Evolutionary conservation across 805 yeast genomes (phyloP).

Genomic region (Hanseniaspora guilliermondii): DNA sequence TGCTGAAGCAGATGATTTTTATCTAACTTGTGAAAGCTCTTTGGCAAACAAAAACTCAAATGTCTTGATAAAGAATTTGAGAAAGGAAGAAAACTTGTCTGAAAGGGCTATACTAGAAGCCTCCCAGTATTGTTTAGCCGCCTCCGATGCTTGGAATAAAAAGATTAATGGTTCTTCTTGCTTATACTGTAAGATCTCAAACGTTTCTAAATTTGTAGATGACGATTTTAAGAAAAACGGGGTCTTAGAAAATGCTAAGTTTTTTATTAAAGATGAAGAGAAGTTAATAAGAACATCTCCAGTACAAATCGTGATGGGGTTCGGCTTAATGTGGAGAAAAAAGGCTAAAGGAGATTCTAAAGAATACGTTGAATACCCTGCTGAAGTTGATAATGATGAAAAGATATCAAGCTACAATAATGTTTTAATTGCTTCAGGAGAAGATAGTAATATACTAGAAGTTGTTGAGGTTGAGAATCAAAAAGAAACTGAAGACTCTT

Average conservation of each 20-base stretch:
- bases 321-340: slow-evolving; percentile 65
- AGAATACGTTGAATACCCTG: slow-evolving; percentile 14
- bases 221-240: slow-evolving; percentile 32
- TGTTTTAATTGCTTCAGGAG: background rate
- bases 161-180: slow-evolving; percentile 44
- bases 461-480: background rate
- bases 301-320: slow-evolving; percentile 78
- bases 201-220: slow-evolving; percentile 57
- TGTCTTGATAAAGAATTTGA: slow-evolving; percentile 72
- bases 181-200: slow-evolving; percentile 66
- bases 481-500: slow-evolving; percentile 8
- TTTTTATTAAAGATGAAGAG: slow-evolving; percentile 40
- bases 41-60: slow-evolving; percentile 48
- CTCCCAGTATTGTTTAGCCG: slow-evolving; percentile 67
- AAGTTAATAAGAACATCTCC: slow-evolving; percentile 58
- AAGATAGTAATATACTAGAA: background rate
- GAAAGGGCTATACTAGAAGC: slow-evolving; percentile 86
- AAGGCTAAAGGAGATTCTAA: slow-evolving; percentile 31
- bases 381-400: background rate
- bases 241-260: slow-evolving; percentile 48
- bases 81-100: slow-evolving; percentile 54
- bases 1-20: slow-evolving; percentile 57
- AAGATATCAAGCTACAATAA: background rate
- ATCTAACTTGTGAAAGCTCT: slow-evolving; percentile 54
- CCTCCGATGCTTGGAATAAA: slow-evolving; percentile 82